A percentile compares a stretch with the other conserved stretches of the same genome.
These are phyloP conservation scores for Beauveria sp. DNA, from an alignment of 2,329 filamentous ascomycete genomes.

Conservation along the genomic window DNA sequence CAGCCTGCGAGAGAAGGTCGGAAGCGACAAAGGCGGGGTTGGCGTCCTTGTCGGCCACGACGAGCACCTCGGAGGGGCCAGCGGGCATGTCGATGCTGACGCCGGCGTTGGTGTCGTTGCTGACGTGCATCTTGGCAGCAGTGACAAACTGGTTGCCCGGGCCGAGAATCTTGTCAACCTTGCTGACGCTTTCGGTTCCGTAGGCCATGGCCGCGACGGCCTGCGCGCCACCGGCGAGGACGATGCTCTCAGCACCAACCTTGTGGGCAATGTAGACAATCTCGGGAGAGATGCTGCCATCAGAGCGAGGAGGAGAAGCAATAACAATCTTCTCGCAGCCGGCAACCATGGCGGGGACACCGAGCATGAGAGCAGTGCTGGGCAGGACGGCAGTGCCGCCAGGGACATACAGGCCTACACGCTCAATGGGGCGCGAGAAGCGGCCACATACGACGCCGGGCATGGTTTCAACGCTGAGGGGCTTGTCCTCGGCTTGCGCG, in stretches of 20 bases:
- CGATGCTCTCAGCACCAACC: constrained; percentile 90
- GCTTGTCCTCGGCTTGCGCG: constrained; percentile 77
- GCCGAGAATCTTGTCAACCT: constrained; percentile 97
- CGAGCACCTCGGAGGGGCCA: constrained; percentile 92
- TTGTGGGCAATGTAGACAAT: constrained; percentile 98
- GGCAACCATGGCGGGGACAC: constrained; percentile 94
- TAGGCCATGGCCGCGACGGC: constrained; percentile 96
- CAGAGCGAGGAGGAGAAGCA: constrained; percentile 80
- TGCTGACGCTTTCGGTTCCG: constrained; percentile 85
- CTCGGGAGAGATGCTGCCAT: constrained; percentile 88
- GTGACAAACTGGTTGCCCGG: constrained; percentile 98
- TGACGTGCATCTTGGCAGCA: constrained; percentile 95
- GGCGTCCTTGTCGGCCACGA: constrained; percentile 79
- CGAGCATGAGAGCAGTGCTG: constrained; percentile 94
- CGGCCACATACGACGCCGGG: constrained; percentile 91
- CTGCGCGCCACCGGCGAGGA: constrained; percentile 90
- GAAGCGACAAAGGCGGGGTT: constrained; percentile 94
- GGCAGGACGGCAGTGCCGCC: constrained; percentile 96
- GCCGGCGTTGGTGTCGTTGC: constrained; percentile 91
- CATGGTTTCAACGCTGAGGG: constrained; percentile 90
- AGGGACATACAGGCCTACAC: constrained; percentile 93
- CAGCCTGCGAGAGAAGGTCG: constrained; percentile 88
- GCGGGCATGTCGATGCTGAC: constrained; percentile 98
- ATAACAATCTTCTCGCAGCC: constrained; percentile 93
- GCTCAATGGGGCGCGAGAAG: constrained; percentile 85